Evolutionary conservation across 106 monocot genomes (phyloP).

Genomic region (Acorus calamus): DNA sequence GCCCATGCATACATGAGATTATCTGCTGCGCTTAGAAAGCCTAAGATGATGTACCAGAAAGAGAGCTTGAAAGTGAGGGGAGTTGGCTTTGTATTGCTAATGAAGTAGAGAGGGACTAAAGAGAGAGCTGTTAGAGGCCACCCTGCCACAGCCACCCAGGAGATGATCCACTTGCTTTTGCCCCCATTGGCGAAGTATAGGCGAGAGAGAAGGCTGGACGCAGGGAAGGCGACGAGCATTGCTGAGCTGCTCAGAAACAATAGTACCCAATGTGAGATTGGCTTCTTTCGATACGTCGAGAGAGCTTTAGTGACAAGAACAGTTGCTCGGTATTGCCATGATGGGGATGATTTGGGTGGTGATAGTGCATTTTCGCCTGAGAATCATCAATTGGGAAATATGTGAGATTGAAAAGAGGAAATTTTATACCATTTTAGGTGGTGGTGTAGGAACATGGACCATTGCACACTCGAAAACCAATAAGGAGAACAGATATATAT

Average conservation of each 20-base stretch:
- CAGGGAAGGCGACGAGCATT: slow-evolving; percentile 87
- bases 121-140: slow-evolving; percentile 70
- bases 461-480: too few species aligned
- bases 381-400: too few species aligned
- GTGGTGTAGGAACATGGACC: too few species aligned
- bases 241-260: slow-evolving; percentile 34
- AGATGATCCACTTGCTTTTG: slow-evolving; percentile 89
- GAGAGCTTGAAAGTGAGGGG: slow-evolving; percentile 51
- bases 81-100: slow-evolving; percentile 32
- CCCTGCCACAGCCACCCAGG: slow-evolving; percentile 84
- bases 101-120: slow-evolving; percentile 51
- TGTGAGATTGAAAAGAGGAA: too few species aligned
- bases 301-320: slow-evolving; percentile 8
- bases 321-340: slow-evolving; percentile 10
- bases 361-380: too few species aligned
- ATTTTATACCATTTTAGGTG: too few species aligned
- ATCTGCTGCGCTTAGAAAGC: slow-evolving; percentile 77
- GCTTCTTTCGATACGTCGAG: slow-evolving; percentile 31
- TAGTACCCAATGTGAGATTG: slow-evolving; percentile 57
- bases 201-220: slow-evolving; percentile 83
- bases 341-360: slow-evolving; percentile 5
- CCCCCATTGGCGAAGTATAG: slow-evolving; percentile 72
- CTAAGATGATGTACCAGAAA: slow-evolving; percentile 58
- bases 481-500: too few species aligned
- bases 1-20: slow-evolving; percentile 92